Conservation (phyloP, 345 rosid genomes). For the Eucalyptus tenuipes region DNA sequence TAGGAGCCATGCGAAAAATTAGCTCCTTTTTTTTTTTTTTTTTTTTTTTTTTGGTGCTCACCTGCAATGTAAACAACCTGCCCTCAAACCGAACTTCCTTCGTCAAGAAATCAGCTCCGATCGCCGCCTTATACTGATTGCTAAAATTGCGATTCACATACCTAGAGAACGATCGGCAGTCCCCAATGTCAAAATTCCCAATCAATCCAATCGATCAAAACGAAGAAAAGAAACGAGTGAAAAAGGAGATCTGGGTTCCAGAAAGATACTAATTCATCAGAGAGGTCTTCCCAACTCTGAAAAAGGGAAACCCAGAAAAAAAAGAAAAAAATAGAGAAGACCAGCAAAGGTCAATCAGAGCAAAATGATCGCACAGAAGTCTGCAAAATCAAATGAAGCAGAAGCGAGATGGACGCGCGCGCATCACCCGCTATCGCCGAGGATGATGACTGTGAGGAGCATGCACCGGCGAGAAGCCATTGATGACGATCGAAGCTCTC, state of each 20-base stretch:
- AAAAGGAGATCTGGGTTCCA: neutral
- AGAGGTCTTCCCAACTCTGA: constrained; percentile 8
- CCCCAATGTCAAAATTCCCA: neutral
- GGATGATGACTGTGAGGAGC: constrained; percentile 5
- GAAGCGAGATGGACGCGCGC: neutral
- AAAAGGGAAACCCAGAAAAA: neutral
- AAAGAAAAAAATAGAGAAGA: neutral
- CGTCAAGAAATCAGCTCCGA: neutral
- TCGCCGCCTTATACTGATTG: neutral
- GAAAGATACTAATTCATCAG: constrained; percentile 4
- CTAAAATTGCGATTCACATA: constrained; percentile 11
- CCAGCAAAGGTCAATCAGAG: neutral
- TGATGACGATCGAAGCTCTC: neutral
- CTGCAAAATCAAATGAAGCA: neutral
- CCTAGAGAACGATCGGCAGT: neutral
- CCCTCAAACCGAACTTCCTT: neutral
- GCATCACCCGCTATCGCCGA: constrained; percentile 8
- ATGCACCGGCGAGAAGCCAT: constrained; percentile 4
- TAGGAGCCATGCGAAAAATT: neutral
- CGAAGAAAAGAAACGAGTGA: too few relatives aligned
- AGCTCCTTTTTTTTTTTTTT: too few relatives aligned
- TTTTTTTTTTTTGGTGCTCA: neutral
- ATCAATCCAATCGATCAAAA: neutral
- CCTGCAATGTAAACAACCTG: too few relatives aligned
- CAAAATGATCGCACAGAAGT: neutral